Base-by-base conservation (phyloP, 805 yeast species). In the Ogataea paradorogensis region DNA sequence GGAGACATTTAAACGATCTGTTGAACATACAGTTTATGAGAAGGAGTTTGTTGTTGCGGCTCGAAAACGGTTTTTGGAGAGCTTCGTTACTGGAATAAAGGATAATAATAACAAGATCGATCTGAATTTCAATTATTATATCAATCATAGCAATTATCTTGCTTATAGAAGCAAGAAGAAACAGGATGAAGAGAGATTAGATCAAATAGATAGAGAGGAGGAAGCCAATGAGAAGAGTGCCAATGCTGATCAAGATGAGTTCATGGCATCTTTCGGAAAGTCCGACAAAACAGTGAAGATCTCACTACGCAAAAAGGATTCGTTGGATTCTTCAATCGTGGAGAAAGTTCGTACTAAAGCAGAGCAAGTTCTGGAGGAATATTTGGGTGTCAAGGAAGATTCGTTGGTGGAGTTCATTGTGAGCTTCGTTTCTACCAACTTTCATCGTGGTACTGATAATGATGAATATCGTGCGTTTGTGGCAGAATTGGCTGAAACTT, bases 341-440 rank as follows among this genome's bases (percentile, higher is more conserved):
- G 52, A 42, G 0, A 22, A 50, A 7, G 47, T 76, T 16, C 61
- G 61, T 23, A 48, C 51, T 0, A 69, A 67, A 43, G 59, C 77
- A 15, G 65, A 61, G n/a, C 56, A 55, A 3, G 61, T 74, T 33
- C 57, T 79, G 23, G 78, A 70, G 39, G 79, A 76, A 41, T 73
- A 66, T 40, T 54, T 79, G 33, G 84, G 83, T 1, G 62, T 74
- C 31, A 60, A 63, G 35, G 85, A 78, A 45, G 76, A 72, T 10
- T 70, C 73, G 30, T 62, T 79, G 45, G 59, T 69, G 10, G 65
- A 66, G 2, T 73, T 70, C 37, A 65, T 79, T 21, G 51, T 61
- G 25, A 62, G 62, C 24, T 65, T 68, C 37, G 57, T 76, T 4
- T 47, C 59, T 22, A 62, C 59, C 20, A 56, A 70, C 18, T 62